These are phyloP conservation scores for Fusarium torulosum DNA, from an alignment of 2,329 filamentous ascomycete genomes.

Conservation along the genomic window DNA sequence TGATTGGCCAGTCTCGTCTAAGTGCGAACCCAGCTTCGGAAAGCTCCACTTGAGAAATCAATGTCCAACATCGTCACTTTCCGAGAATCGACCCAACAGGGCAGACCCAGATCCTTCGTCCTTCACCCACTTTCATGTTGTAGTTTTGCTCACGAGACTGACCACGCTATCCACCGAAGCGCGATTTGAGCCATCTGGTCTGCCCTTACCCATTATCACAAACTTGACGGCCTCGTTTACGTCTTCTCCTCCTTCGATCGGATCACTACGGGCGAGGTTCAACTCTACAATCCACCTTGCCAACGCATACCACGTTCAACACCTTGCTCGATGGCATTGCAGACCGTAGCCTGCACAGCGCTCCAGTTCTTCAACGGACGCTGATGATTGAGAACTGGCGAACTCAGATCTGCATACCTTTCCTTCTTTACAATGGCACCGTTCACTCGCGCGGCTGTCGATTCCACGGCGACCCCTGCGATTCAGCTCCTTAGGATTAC, in stretches of 20 bases:
- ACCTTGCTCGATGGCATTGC: constrained; percentile 47
- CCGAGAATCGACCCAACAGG: constrained; percentile 36
- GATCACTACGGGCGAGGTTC: constrained; percentile 24
- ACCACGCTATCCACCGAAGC: neutral
- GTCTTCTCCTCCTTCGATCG: neutral
- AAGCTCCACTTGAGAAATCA: constrained; percentile 44
- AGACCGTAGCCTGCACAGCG: constrained; percentile 41
- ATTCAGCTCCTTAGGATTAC: constrained; percentile 38
- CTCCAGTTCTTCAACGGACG: constrained; percentile 43
- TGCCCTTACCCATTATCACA: neutral
- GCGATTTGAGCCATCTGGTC: neutral
- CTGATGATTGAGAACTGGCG: constrained; percentile 40
- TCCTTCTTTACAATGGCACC: constrained; percentile 43
- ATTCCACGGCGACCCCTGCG: constrained; percentile 29
- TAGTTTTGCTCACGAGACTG: neutral
- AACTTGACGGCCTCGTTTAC: neutral
- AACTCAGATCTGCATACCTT: constrained; percentile 12
- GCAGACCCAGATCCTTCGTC: constrained; percentile 32
- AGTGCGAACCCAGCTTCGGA: constrained; percentile 25
- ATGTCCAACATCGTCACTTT: constrained; percentile 47
- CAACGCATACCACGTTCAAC: constrained; percentile 28
- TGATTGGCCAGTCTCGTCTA: constrained; percentile 40
- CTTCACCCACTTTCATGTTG: constrained; percentile 22
- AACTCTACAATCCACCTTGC: constrained; percentile 23
- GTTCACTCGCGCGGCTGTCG: constrained; percentile 32